Conservation (phyloP, 495 filamentous ascomycete genomes). For the Penicillium pancosmium region DNA sequence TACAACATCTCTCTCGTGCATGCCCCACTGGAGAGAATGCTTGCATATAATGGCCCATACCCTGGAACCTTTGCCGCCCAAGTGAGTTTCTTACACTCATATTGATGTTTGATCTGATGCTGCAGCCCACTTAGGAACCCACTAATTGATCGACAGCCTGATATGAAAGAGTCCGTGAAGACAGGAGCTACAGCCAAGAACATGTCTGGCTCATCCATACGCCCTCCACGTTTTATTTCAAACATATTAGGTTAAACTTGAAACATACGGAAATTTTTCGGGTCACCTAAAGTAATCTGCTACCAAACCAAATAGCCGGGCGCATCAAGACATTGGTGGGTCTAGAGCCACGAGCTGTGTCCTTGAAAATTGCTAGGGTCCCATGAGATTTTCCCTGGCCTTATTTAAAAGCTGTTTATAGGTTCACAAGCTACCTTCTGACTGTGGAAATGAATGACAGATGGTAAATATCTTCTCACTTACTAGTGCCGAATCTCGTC, state of each 20-base stretch:
- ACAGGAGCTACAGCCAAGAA: not conserved
- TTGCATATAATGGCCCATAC: not conserved
- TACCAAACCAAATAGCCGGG: too few species aligned
- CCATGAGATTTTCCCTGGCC: not conserved
- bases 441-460: too few species aligned
- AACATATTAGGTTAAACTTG: not conserved
- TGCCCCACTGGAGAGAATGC: not conserved
- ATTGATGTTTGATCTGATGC: constrained; percentile 4
- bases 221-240: not conserved
- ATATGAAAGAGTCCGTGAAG: constrained; percentile 9
- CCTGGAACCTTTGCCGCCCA: not conserved
- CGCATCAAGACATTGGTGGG: too few species aligned
- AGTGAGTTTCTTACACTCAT: not conserved
- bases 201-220: not conserved
- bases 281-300: not conserved
- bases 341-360: too few species aligned
- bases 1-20: not conserved
- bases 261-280: not conserved
- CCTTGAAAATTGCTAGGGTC: not conserved
- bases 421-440: not conserved
- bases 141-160: not conserved
- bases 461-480: too few species aligned
- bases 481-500: too few species aligned
- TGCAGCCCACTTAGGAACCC: constrained; percentile 10
- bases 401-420: not conserved